phyloP scores from a whole-genome alignment of 2,329 filamentous ascomycete species.

The Phialemoniopsis sp. region DNA sequence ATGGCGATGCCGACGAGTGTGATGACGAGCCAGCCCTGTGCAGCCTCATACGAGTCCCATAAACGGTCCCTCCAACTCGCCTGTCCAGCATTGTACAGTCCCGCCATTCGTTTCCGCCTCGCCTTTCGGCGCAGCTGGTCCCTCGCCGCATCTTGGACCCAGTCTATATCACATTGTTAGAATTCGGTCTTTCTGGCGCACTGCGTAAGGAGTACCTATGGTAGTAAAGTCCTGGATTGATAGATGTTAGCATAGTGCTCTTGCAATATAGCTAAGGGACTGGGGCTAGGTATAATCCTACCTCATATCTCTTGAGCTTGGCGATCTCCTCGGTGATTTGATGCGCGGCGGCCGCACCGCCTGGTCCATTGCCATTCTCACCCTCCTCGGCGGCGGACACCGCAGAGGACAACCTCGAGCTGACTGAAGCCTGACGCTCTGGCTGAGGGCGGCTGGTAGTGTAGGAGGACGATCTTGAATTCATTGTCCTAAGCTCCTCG shows the following conservation, averaged over 20 bases:
- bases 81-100: conserved; percentile 60
- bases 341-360: conserved; percentile 49
- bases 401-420: conserved; percentile 63
- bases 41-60: conserved; percentile 87
- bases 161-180: conserved; percentile 59
- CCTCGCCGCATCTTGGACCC: conserved; percentile 94
- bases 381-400: conserved; percentile 63
- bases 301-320: conserved; percentile 95
- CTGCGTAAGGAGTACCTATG: conserved; percentile 52
- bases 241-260: conserved; percentile 2
- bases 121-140: conserved; percentile 81
- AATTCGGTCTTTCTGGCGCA: conserved; percentile 1
- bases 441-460: conserved; percentile 4
- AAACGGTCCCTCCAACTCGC: conserved; percentile 76
- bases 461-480: conserved; percentile 5
- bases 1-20: conserved; percentile 91
- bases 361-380: conserved; percentile 44
- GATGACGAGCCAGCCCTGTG: conserved; percentile 96
- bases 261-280: conserved; percentile 2
- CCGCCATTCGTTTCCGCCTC: conserved; percentile 66
- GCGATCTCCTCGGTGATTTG: conserved; percentile 92
- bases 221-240: conserved; percentile 81
- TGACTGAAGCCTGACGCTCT: conserved; percentile 50
- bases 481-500: conserved; percentile 3
- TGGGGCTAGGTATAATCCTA: conserved; percentile 19